Evolutionary conservation across 2,329 filamentous ascomycete genomes (phyloP), one percentile per base, ranked within the genome.

Genomic region (Raffaelea albimanens): DNA sequence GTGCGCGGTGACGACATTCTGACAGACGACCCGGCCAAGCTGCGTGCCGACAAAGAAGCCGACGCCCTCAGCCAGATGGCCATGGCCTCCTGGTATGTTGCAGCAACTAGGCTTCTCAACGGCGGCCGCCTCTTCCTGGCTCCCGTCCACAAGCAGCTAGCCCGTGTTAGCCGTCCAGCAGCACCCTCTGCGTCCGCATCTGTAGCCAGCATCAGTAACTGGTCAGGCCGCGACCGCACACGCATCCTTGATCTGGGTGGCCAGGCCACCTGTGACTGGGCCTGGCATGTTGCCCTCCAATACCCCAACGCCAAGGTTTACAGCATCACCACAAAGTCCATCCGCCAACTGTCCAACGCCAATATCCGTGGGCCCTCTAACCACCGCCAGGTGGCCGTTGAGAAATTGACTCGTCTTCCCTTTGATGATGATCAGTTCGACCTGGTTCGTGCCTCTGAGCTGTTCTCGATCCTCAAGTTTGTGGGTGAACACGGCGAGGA

Each of bases 401-500:
- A 85, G 36, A 78, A 81, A 44, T 72, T 95, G 13, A 88, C 83
- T 65, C 80, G 79, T 50, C 76, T 98, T 2, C 93, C 93, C 1
- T 98, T 97, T 67, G 78, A 81, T 8, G 80, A 87, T 58, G 80
- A 82, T 55, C 82, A 90, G 62, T 98, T 98, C 59, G 91, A 97
- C 59, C 80, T 96, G 54, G 80, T 98, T 58, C 95, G 87, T 3
- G 88, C 90, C 1, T 84, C 91, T 33, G 87, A 90, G 49, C 76
- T 98, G 43, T 87, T 95, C 65, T 80, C 83, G 46, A 76, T 94
- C 36, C 79, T 98, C 57, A 93, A 91, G 64, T 80, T 83, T 36
- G 72, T 76, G 23, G 75, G 73, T 25, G 77, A 82, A 58, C 78
- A 85, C 54, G 75, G 77, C 38, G 71, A 80, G 50, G 88, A 97